A percentile compares a stretch with the other conserved stretches of the same genome.
phyloP scores from a whole-genome alignment of 805 yeast genomes.

The Candida chilensis region DNA sequence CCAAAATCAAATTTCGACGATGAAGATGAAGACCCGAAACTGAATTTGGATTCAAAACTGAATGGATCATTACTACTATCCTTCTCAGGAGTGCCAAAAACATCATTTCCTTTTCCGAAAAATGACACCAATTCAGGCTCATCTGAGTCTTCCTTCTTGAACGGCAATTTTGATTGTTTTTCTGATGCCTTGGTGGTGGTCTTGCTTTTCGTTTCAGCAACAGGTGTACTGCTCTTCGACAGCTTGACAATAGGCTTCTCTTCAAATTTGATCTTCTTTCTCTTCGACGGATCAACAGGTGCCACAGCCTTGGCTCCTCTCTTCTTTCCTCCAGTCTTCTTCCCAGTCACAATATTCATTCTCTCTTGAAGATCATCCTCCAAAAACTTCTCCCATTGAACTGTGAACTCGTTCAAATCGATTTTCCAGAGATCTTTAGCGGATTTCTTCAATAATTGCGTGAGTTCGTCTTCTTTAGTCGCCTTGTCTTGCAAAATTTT shows the following conservation, averaged over 20 bases:
- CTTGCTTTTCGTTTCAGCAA: background rate
- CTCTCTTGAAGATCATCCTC: conserved; percentile 56
- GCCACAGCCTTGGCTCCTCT: conserved; percentile 4
- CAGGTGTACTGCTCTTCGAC: background rate
- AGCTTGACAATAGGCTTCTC: background rate
- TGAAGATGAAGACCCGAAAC: background rate
- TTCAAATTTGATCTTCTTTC: background rate
- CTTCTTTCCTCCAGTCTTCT: conserved; percentile 31
- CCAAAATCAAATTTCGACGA: background rate
- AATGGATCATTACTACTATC: conserved; percentile 1
- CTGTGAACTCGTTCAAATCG: conserved; percentile 71
- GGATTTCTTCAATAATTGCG: conserved; percentile 49
- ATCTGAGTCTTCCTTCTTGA: background rate
- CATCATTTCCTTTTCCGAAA: background rate
- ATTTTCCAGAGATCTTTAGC: conserved; percentile 85
- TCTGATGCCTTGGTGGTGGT: background rate
- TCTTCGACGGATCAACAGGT: background rate
- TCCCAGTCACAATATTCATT: conserved; percentile 33
- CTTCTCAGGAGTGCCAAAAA: conserved; percentile 1
- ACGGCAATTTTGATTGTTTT: background rate
- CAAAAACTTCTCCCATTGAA: conserved; percentile 60
- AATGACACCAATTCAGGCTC: background rate
- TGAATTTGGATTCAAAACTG: background rate
- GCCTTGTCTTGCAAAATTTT: conserved; percentile 65
- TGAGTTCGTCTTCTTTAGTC: conserved; percentile 64